phyloP scores from a whole-genome alignment of 257 asterid species.

The Gynochthodes officinalis region DNA sequence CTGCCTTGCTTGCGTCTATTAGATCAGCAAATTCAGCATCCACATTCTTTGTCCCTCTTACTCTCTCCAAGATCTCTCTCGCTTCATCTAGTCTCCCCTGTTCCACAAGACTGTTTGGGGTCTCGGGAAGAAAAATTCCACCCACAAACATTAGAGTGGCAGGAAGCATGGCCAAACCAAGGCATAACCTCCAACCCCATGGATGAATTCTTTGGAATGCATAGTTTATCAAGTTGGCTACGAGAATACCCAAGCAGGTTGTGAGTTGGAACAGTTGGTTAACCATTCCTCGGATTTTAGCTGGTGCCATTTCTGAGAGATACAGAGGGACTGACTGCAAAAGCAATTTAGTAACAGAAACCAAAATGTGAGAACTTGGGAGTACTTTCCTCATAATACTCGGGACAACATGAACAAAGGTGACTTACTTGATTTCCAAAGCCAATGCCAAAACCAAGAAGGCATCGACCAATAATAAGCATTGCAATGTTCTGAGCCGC shows the following conservation, averaged over 20 bases:
- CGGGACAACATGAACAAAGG: not conserved
- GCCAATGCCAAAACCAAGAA: slow-evolving; percentile 86
- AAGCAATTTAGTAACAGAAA: not conserved
- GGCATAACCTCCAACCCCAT: slow-evolving; percentile 81
- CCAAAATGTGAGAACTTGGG: not conserved
- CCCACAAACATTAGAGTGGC: slow-evolving; percentile 59
- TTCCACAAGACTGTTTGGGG: slow-evolving; percentile 77
- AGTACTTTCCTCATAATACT: no score
- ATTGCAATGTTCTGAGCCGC: slow-evolving; percentile 48
- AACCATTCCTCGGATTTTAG: slow-evolving; percentile 61
- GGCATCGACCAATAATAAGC: slow-evolving; percentile 63
- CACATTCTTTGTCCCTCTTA: slow-evolving; percentile 60
- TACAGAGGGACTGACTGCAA: slow-evolving; percentile 75
- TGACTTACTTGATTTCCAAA: slow-evolving; percentile 76
- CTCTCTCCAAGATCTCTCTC: slow-evolving; percentile 41
- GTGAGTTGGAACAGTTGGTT: slow-evolving; percentile 72
- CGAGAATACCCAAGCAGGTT: slow-evolving; percentile 56
- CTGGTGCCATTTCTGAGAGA: slow-evolving; percentile 86
- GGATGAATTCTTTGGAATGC: slow-evolving; percentile 52
- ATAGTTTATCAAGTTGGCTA: slow-evolving; percentile 61
- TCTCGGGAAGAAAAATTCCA: slow-evolving; percentile 69
- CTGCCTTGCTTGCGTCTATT: slow-evolving; percentile 57
- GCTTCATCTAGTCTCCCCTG: slow-evolving; percentile 61
- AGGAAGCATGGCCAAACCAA: slow-evolving; percentile 69
- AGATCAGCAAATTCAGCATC: slow-evolving; percentile 71